Base-by-base conservation (phyloP, 495 filamentous ascomycete species). In the Penicillium diatomitis region DNA sequence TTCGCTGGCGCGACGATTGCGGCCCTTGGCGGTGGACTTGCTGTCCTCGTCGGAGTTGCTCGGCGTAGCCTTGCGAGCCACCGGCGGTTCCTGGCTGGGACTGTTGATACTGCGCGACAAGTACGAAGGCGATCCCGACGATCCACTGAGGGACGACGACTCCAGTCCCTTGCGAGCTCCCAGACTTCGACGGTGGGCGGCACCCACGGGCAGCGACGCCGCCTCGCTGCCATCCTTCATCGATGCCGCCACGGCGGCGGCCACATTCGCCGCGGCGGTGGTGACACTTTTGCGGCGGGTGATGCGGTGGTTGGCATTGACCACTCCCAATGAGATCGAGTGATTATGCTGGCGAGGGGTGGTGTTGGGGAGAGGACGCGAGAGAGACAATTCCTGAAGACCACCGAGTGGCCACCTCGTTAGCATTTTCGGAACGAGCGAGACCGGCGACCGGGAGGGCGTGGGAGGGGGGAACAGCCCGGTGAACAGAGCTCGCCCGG, bases 241-340 rank as follows among this genome's bases (percentile, higher is more conserved):
- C 3, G 88, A 85, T 32, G 85, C 86, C 32, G 86, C 83, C 48
- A 87, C 73, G n/a, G 77, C 81, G 11, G 87, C 87, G 12, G 81
- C 85, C 10, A 84, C 81, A 67, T 87, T 92, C 61, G 81, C 77
- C 31, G 79, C 77, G 30, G 79, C 83, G 45, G 86, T 88, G 54
- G 90, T 83, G 69, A 83, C 89, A 69, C 90, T 96, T 80, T 97
- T 98, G 48, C 92, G 79, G 52, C 92, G 87, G 51, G 87, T 90
- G 52, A 98, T 81, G 46, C 92, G 87, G 65, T 95, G 84, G 63
- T 77, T 80, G 57, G 82, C 64, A 68, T 88, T 91, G 68, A 88
- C 76, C 35, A 88, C 81, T 57, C 87, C 84, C 52, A 87, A 69
- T 38, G 88, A 87, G 46, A 88, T 72, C 10, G 86, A 91, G 63